phyloP scores from a whole-genome alignment of 768 basidiomycete species.

The Cyclocybe cylindracea region DNA sequence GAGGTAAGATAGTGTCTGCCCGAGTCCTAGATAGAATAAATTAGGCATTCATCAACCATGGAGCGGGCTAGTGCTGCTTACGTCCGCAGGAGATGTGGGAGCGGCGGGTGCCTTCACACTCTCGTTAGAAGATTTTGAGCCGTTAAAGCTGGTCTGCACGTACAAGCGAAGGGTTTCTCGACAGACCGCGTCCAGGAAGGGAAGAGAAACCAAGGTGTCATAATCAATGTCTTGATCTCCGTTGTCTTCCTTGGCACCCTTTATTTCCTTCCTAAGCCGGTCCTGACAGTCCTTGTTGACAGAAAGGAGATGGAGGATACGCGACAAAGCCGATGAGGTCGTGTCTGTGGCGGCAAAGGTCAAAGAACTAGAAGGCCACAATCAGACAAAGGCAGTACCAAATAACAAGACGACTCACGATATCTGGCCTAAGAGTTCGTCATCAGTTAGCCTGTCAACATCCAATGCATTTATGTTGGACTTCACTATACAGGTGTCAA shows the following conservation, averaged over 20 bases:
- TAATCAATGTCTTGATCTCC: slow-evolving; percentile 30
- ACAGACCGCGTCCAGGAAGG: slow-evolving; percentile 39
- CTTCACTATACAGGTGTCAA: slow-evolving; percentile 25
- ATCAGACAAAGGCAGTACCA: background rate
- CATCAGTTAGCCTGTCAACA: slow-evolving; percentile 33
- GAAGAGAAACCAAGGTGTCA: slow-evolving; percentile 36
- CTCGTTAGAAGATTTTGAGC: background rate
- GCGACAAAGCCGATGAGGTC: slow-evolving; percentile 38
- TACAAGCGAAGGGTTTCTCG: slow-evolving; percentile 42
- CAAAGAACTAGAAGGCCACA: slow-evolving; percentile 15
- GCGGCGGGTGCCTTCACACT: slow-evolving; percentile 20
- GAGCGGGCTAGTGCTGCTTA: background rate
- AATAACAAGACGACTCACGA: slow-evolving; percentile 8
- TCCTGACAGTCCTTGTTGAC: slow-evolving; percentile 28
- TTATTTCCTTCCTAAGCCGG: slow-evolving; percentile 37
- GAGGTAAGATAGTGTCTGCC: slow-evolving; percentile 41
- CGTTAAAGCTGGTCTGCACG: slow-evolving; percentile 1
- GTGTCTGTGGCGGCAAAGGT: slow-evolving; percentile 47
- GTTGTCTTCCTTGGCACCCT: slow-evolving; percentile 19
- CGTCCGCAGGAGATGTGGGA: slow-evolving; percentile 13
- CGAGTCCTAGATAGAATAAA: slow-evolving; percentile 14
- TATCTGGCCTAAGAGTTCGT: slow-evolving; percentile 35
- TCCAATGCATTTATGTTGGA: slow-evolving; percentile 31
- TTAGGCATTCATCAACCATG: background rate
- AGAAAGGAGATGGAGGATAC: slow-evolving; percentile 36